Evolutionary conservation across 163 green algal genomes (phyloP).

Genomic region (Scenedesmus sp.): DNA sequence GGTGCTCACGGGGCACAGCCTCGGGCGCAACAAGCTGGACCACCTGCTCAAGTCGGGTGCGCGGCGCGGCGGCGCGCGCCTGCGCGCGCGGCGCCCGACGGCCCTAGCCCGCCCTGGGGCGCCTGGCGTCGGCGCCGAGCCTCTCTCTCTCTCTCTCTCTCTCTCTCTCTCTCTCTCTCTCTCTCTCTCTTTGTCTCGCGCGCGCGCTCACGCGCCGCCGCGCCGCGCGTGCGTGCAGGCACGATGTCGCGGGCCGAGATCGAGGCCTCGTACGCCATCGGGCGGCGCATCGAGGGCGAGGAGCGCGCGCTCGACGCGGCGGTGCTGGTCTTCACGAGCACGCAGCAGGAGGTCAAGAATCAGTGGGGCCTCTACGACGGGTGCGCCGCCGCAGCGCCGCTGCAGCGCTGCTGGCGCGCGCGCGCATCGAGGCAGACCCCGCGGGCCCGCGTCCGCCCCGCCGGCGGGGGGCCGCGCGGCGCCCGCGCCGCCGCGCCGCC

Average conservation of each 20-base stretch:
- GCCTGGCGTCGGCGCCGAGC: too few relatives aligned
- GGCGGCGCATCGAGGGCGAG: slow-evolving; percentile 93
- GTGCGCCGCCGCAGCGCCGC: too few relatives aligned
- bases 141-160: too few relatives aligned
- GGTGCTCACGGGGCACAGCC: slow-evolving; percentile 88
- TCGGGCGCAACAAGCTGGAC: slow-evolving; percentile 97
- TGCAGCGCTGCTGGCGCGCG: too few relatives aligned
- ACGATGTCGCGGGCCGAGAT: slow-evolving; percentile 82
- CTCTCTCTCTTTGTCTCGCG: too few relatives aligned
- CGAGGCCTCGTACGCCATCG: slow-evolving; percentile 92
- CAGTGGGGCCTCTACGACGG: slow-evolving; percentile 95
- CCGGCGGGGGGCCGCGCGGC: too few relatives aligned
- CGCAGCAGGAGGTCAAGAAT: slow-evolving; percentile 91
- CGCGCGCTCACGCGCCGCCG: neutral
- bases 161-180: too few relatives aligned
- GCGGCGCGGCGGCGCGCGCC: neutral
- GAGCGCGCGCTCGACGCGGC: slow-evolving; percentile 87
- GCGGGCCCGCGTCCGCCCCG: too few relatives aligned
- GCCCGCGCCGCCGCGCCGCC: too few relatives aligned
- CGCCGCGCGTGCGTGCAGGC: slow-evolving; percentile 49
- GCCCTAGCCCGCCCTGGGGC: too few relatives aligned
- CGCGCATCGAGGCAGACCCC: too few relatives aligned
- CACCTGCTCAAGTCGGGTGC: slow-evolving; percentile 84
- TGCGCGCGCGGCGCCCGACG: too few relatives aligned
- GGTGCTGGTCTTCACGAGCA: slow-evolving; percentile 91